Base-by-base conservation (phyloP, 1,284 basidiomycete genomes). In the Ceratobasidium theobromae region DNA sequence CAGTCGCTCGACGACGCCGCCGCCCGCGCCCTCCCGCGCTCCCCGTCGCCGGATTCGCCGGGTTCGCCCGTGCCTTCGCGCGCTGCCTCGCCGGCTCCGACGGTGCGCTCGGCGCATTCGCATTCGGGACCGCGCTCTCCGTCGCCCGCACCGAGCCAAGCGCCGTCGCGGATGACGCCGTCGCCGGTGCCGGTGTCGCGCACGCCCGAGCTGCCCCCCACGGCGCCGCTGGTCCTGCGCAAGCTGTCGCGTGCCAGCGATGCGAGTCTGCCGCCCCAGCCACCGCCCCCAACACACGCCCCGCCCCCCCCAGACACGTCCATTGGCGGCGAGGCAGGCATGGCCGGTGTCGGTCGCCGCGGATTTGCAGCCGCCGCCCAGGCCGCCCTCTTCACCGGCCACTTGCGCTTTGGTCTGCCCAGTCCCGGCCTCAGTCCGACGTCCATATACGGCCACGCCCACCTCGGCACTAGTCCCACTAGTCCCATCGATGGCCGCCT, bases 301-400 rank as follows among this genome's bases (percentile, higher is more conserved):
- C 65, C 67, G 2, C 70, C 68, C 0, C 73, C 81, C 43, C 80
- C 85, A 4, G 85, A 92, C 72, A 92, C 90, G 14, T 85, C 86
- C 71, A 82, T 74, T 8, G 91, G 91, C 3, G 91, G 91, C 1
- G 86, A 82, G 69, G 91, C 91, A 4, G 92, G 92, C 0, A 94
- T 94, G 91, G 92, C 92, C 0, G 92, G 92, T 16, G 91, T 95
- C 1, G 92, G 92, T 3, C 79, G 92, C 68, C 79, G 92, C 69
- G 92, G 89, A 0, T 94, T 95, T 70, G 88, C 87, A 1, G 89
- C 91, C 6, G 91, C 84, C 6, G 87, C 89, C 38, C 80, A 85
- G 43, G 86, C 86, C 0, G 88, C 87, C 1, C 81, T 89, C 82
- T 82, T 87, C 70, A 40, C 27, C 16, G 43, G 33, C 1, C 45